Evolutionary conservation across 106 monocot species (phyloP), one percentile per base, ranked within the genome.

Genomic region (Dendrobium chrysotoxum): DNA sequence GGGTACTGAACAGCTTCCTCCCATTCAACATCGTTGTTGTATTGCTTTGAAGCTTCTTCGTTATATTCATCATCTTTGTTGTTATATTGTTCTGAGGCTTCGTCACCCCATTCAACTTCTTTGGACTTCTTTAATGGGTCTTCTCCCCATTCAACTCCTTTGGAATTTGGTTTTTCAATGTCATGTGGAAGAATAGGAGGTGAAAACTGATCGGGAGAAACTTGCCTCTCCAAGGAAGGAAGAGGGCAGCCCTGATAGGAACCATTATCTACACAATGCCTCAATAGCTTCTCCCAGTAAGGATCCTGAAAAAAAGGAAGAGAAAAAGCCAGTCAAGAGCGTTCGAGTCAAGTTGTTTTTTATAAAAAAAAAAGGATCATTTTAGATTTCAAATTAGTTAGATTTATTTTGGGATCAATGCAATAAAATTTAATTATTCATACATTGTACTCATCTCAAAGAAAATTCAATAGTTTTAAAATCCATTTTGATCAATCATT

Each of bases 241-340:
- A 92, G 86, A 41, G 84, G 79, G 39, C 92, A 90, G 13, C 92
- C 92, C 28, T 77, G 80, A 40, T 92, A 90, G 21, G 92, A 92
- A 76, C 86, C 85, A 75, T 92, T 84, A 53, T 90, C 86, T 12
- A 73, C 84, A 83, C 90, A 92, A 71, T 90, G 71, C 66, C 86
- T 82, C 40, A 92, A 64, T 21, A 92, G 88, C 77, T 78, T 90
- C 77, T 90, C 88, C 92, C 92, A 92, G 84, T 92, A 20, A 53
- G 78, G 80, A 79, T 92, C 92, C 92, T 92, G 78, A 31, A 81
- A 47, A 26, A 55, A n/a, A 55, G 28, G 44, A 0, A 7, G 44
- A 40, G 2, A 72, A 20, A 47, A 71, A 64, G 9, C 20, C 21
- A 31, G 31, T 40, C 50, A 82, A 41, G 9, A 35, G 40, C 28